Conservation (phyloP, 192 early-diverging fungal genomes). For the Coemansia sp. region DNA sequence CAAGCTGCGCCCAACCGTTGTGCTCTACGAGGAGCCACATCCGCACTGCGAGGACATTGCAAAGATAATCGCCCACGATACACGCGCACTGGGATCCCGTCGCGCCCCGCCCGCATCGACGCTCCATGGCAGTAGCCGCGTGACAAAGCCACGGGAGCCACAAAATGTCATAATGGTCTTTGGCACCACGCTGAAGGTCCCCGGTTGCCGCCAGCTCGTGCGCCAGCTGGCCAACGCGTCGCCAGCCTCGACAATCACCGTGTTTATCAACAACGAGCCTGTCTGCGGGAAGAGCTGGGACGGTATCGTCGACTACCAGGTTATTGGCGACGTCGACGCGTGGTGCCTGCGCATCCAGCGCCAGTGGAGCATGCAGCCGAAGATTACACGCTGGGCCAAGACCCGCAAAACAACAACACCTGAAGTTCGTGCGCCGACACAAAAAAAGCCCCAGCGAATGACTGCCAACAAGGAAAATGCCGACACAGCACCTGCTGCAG, state of each 20-base stretch:
- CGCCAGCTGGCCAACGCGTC: slow-evolving; percentile 35
- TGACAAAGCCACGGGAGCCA: background rate
- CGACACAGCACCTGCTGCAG: too few relatives aligned
- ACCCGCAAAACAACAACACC: slow-evolving; percentile 20
- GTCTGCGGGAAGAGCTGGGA: slow-evolving; percentile 53
- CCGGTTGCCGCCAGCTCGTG: slow-evolving; percentile 53
- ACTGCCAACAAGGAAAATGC: slow-evolving; percentile 5
- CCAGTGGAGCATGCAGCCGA: slow-evolving; percentile 42
- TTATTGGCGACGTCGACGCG: slow-evolving; percentile 50
- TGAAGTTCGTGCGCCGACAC: background rate
- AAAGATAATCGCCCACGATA: slow-evolving; percentile 43
- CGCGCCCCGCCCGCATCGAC: background rate
- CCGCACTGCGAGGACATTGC: slow-evolving; percentile 54
- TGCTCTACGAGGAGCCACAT: slow-evolving; percentile 87
- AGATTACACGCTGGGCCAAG: slow-evolving; percentile 45
- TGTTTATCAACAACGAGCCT: slow-evolving; percentile 53
- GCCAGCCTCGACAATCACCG: slow-evolving; percentile 19
- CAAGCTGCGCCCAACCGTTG: slow-evolving; percentile 84
- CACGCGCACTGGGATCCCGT: slow-evolving; percentile 37
- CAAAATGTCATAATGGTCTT: slow-evolving; percentile 53
- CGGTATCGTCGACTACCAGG: slow-evolving; percentile 48
- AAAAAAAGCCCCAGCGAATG: background rate
- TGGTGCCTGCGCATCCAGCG: slow-evolving; percentile 44
- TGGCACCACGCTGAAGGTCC: slow-evolving; percentile 58
- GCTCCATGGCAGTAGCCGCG: background rate